These are phyloP conservation scores for Vaccinium myrtillus DNA, from an alignment of 148 eudicot species.

Conservation along the genomic window DNA sequence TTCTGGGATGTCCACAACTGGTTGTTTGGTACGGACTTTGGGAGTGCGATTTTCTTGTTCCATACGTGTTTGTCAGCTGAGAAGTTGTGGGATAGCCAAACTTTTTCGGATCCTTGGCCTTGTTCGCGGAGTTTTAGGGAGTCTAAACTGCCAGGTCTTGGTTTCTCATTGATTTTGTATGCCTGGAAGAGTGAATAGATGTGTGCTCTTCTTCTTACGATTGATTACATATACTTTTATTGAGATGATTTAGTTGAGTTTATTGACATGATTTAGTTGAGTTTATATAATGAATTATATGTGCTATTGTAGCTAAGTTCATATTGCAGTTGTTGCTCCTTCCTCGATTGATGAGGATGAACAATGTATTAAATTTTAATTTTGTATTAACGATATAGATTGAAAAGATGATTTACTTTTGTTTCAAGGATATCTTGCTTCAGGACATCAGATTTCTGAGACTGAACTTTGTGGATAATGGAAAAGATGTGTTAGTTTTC, in stretches of 20 bases:
- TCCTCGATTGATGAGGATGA: background rate
- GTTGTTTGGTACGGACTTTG: slow-evolving; percentile 50
- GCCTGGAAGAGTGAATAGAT: slow-evolving; percentile 66
- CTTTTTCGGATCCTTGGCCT: slow-evolving; percentile 47
- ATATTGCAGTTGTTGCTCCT: background rate
- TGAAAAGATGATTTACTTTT: no score
- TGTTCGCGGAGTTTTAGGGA: slow-evolving; percentile 46
- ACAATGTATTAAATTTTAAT: background rate
- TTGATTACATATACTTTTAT: background rate
- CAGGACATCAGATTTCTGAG: no score
- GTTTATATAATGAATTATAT: background rate
- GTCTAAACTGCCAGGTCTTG: slow-evolving; percentile 45
- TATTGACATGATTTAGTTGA: background rate
- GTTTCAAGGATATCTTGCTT: no score
- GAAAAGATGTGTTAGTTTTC: no score
- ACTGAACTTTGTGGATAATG: no score
- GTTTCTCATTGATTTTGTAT: slow-evolving; percentile 57
- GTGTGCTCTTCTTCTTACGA: background rate
- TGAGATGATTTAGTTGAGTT: background rate
- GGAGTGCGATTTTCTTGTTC: slow-evolving; percentile 64
- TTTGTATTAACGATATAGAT: no score
- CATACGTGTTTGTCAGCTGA: slow-evolving; percentile 51
- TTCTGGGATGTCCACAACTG: slow-evolving; percentile 71
- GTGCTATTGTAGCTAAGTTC: background rate
- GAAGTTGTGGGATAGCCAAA: slow-evolving; percentile 48